These are phyloP conservation scores for Leptosphaerulina australis DNA, from an alignment of 2,329 filamentous ascomycete genomes.

Conservation along the genomic window DNA sequence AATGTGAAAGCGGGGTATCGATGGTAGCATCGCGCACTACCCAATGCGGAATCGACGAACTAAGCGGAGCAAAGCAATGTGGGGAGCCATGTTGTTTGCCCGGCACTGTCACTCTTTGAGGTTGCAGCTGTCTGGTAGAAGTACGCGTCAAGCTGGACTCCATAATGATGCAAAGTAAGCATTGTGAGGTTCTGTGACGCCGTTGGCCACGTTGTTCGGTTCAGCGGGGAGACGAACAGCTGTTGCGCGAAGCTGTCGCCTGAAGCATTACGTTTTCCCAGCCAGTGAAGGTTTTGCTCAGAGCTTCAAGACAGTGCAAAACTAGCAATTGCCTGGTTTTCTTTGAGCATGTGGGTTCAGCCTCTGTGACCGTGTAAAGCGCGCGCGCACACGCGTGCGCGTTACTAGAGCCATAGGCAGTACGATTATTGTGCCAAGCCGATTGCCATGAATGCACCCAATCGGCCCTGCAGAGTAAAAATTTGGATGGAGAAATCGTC, in stretches of 20 bases:
- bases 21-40: conserved; percentile 13
- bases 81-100: conserved; percentile 1
- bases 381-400: too few species aligned
- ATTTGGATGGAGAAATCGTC: background rate
- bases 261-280: background rate
- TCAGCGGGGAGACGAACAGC: background rate
- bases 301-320: background rate
- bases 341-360: background rate
- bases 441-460: background rate
- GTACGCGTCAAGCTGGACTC: conserved; percentile 3
- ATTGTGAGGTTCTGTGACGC: background rate
- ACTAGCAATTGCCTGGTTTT: too few species aligned
- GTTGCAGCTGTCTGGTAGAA: background rate
- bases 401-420: background rate
- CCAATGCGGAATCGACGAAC: conserved; percentile 6
- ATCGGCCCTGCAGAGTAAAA: background rate
- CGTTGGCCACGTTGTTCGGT: background rate
- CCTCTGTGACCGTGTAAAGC: background rate
- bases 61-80: background rate
- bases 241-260: background rate
- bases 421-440: background rate
- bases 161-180: conserved; percentile 7
- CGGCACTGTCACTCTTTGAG: background rate
- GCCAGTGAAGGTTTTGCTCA: background rate
- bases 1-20: conserved; percentile 2